Conservation (phyloP, 1,284 basidiomycete genomes). For the Coriolopsis trogii region DNA sequence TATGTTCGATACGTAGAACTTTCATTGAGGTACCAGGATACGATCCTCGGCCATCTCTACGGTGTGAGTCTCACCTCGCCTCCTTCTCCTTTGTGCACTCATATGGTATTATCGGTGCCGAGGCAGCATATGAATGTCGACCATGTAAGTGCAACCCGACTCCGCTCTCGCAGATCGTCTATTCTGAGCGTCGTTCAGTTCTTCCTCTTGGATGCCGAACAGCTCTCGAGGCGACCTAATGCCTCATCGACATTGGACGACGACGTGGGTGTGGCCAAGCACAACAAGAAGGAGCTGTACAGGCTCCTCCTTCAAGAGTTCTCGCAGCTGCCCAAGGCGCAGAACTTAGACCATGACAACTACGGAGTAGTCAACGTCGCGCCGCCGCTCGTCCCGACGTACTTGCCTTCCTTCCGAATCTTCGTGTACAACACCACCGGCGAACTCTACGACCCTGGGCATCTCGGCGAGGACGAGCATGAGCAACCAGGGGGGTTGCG, state of each 20-base stretch:
- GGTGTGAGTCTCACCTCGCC: conserved; percentile 56
- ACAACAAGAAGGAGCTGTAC: conserved; percentile 47
- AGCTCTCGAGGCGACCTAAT: conserved; percentile 37
- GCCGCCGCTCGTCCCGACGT: conserved; percentile 89
- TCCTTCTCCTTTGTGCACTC: conserved; percentile 6
- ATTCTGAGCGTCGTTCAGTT: conserved; percentile 44
- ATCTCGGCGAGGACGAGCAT: conserved; percentile 26
- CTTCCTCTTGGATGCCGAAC: conserved; percentile 60
- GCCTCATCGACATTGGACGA: conserved; percentile 13
- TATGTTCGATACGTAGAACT: conserved; percentile 85
- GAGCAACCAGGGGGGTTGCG: conserved; percentile 44
- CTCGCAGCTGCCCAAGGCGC: conserved; percentile 53
- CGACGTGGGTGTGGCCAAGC: conserved; percentile 27
- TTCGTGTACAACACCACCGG: conserved; percentile 80
- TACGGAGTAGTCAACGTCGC: conserved; percentile 79
- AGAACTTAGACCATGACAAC: conserved; percentile 61
- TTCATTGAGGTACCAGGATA: conserved; percentile 85
- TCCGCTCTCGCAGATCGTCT: conserved; percentile 3
- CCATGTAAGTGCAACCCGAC: conserved; percentile 51
- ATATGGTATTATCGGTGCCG: conserved; percentile 10
- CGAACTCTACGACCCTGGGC: conserved; percentile 30
- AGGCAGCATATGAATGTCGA: conserved; percentile 77
- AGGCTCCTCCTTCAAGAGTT: conserved; percentile 59
- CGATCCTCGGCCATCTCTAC: conserved; percentile 87
- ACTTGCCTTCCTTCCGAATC: conserved; percentile 80